Evolutionary conservation across 441 rosid species (phyloP).

Genomic region (Arabidopsis lyrata): DNA sequence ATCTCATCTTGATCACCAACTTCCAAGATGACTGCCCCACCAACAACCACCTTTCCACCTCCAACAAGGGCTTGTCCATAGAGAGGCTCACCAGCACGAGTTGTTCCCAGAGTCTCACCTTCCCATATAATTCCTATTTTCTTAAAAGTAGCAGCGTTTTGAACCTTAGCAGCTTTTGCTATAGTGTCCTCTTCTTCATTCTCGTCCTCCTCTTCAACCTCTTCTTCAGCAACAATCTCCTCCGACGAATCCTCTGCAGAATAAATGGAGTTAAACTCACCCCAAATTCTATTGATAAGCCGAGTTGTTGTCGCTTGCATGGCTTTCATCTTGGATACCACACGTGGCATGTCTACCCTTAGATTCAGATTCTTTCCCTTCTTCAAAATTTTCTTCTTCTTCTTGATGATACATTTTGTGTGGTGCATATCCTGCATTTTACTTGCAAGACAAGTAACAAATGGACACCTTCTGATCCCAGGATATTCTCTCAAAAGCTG

Average conservation of each 20-base stretch:
- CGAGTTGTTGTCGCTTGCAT: constrained; percentile 89
- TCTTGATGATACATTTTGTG: constrained; percentile 65
- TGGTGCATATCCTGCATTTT: constrained; percentile 79
- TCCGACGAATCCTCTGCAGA: constrained; percentile 62
- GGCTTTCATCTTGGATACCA: constrained; percentile 61
- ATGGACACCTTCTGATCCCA: constrained; percentile 67
- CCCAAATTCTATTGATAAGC: constrained; percentile 83
- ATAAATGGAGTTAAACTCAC: constrained; percentile 73
- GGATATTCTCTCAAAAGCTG: constrained; percentile 74
- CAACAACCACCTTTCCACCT: constrained; percentile 58
- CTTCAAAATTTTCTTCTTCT: constrained; percentile 59
- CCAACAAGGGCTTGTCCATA: constrained; percentile 57
- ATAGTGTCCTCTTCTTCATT: constrained; percentile 32
- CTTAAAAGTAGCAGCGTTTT: constrained; percentile 40
- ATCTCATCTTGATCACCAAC: constrained; percentile 53
- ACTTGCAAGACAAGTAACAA: constrained; percentile 59
- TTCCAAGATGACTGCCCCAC: constrained; percentile 58
- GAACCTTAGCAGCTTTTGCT: constrained; percentile 33
- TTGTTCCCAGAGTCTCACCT: constrained; percentile 53
- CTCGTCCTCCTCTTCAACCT: constrained; percentile 47
- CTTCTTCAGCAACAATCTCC: constrained; percentile 56
- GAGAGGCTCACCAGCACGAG: constrained; percentile 55
- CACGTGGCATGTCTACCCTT: constrained; percentile 61
- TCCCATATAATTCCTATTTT: constrained; percentile 56
- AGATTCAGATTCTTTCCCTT: constrained; percentile 67